Conservation (phyloP, 257 asterid species). For the Nicotiana tomentosiformis region DNA sequence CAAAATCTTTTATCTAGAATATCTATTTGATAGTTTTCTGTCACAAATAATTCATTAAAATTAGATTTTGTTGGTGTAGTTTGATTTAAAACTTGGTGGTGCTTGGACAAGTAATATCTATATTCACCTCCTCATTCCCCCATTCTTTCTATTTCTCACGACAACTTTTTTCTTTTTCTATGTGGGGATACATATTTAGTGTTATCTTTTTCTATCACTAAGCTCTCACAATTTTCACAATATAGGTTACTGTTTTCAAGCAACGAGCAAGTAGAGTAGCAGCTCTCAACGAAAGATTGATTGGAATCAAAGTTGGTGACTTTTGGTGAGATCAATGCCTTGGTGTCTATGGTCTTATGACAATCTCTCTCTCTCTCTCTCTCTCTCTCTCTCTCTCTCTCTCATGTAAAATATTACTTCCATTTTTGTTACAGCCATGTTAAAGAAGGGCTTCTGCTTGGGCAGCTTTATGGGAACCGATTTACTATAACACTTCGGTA, state of each 20-base stretch:
- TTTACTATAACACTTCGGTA: slow-evolving; percentile 86
- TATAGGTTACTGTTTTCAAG: slow-evolving; percentile 89
- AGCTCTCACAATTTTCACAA: slow-evolving; percentile 5
- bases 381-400: neutral
- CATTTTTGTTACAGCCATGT: slow-evolving; percentile 56
- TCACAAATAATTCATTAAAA: neutral
- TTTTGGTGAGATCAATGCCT: slow-evolving; percentile 60
- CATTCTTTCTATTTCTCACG: neutral
- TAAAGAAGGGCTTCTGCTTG: slow-evolving; percentile 81
- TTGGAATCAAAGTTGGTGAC: slow-evolving; percentile 90
- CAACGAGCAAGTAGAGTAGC: slow-evolving; percentile 72
- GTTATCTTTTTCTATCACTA: neutral
- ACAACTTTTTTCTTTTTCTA: neutral
- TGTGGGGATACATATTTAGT: neutral
- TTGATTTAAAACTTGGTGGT: neutral
- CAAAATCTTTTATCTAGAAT: neutral
- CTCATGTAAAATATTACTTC: slow-evolving; percentile 8
- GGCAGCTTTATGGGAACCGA: slow-evolving; percentile 88
- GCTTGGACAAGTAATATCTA: neutral
- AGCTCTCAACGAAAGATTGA: slow-evolving; percentile 68
- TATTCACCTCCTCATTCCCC: neutral
- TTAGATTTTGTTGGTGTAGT: neutral
- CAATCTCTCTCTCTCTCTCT: neutral
- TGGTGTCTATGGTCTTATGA: neutral
- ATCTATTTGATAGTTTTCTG: neutral